These are phyloP conservation scores for Scheffersomyces lignosus DNA, from an alignment of 805 yeast genomes.

Conservation along the genomic window DNA sequence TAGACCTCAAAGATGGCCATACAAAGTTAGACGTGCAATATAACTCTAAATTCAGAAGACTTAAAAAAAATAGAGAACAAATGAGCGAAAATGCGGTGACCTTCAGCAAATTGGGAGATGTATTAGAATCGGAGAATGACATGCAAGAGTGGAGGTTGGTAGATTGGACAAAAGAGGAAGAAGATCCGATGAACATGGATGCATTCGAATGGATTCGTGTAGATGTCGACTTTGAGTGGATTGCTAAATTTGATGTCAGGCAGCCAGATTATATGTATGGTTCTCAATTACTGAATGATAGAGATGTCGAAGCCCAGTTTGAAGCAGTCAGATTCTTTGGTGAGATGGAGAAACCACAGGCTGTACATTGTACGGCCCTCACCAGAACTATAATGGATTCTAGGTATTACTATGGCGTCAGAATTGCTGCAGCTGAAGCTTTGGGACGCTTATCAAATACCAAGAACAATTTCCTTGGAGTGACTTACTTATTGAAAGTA, in stretches of 20 bases:
- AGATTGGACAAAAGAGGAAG: constrained; percentile 71
- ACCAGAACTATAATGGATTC: constrained; percentile 79
- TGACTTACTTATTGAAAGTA: constrained; percentile 67
- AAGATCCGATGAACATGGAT: constrained; percentile 67
- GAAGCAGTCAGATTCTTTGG: constrained; percentile 80
- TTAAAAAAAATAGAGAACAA: constrained; percentile 62
- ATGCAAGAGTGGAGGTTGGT: constrained; percentile 68
- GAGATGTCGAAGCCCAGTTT: constrained; percentile 94
- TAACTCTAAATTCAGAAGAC: constrained; percentile 86
- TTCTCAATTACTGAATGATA: constrained; percentile 89
- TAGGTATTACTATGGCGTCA: constrained; percentile 84
- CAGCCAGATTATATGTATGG: constrained; percentile 96
- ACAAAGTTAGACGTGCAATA: constrained; percentile 92
- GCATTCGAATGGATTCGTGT: constrained; percentile 97
- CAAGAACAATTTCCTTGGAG: constrained; percentile 67
- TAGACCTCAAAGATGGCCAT: constrained; percentile 79
- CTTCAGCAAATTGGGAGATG: constrained; percentile 69
- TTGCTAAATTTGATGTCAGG: constrained; percentile 72
- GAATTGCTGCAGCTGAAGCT: constrained; percentile 84
- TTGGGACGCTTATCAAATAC: constrained; percentile 66
- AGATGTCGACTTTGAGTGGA: constrained; percentile 99
- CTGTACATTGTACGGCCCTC: constrained; percentile 72
- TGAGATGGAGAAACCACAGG: constrained; percentile 53
- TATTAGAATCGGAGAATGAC: constrained; percentile 61
- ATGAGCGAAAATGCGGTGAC: constrained; percentile 29